Percentiles rank a stretch among this genome's conserved stretches.
Conservation (phyloP, 1,139 yeast species). For the Eremothecium coryli region DNA sequence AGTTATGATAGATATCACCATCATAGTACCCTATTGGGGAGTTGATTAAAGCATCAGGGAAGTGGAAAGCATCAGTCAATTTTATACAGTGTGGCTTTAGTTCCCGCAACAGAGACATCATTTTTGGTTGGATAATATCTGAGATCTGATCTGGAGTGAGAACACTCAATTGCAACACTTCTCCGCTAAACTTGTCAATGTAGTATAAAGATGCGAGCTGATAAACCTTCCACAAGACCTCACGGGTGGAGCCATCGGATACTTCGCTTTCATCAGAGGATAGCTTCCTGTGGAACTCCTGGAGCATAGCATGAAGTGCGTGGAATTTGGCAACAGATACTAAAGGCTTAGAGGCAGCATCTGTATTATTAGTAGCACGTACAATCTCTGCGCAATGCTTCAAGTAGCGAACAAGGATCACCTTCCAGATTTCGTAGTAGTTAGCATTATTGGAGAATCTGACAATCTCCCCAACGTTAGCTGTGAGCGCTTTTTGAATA, state of each 20-base stretch:
- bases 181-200: constrained; percentile 67
- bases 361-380: constrained; percentile 41
- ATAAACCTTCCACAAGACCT: constrained; percentile 41
- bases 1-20: constrained; percentile 81
- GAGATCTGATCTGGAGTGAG: constrained; percentile 41
- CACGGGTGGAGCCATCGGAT: constrained; percentile 29
- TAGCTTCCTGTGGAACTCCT: constrained; percentile 28
- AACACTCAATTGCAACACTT: constrained; percentile 60
- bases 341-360: constrained; percentile 50
- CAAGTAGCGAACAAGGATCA: constrained; percentile 40
- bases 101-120: constrained; percentile 39
- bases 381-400: constrained; percentile 40
- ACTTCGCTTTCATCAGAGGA: constrained; percentile 20
- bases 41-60: constrained; percentile 76
- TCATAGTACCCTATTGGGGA: constrained; percentile 77
- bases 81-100: constrained; percentile 69
- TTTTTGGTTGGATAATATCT: constrained; percentile 36
- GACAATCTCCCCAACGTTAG: constrained; percentile 30
- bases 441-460: constrained; percentile 24
- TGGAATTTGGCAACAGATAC: constrained; percentile 53
- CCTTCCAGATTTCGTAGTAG: constrained; percentile 38
- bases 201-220: constrained; percentile 59
- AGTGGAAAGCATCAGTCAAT: constrained; percentile 81
- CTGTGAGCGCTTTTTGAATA: constrained; percentile 18
- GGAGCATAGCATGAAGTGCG: constrained; percentile 44